These are phyloP conservation scores for Penicillium pulvis DNA, from an alignment of 495 filamentous ascomycete species.

Conservation along the genomic window DNA sequence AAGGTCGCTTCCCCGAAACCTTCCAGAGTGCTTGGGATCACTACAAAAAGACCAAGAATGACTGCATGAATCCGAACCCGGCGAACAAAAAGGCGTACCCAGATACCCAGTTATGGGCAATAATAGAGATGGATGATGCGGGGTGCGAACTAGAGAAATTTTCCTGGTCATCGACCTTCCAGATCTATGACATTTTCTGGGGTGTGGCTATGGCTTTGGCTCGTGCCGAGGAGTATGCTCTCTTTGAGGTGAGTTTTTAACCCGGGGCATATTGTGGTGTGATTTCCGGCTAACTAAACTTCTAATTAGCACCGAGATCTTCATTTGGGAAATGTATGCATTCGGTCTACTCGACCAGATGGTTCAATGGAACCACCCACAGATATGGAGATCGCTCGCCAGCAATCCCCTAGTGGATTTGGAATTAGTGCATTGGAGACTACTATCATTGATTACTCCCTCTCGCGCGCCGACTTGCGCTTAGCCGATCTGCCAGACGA, in stretches of 20 bases:
- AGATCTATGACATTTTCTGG: constrained; percentile 87
- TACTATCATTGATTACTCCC: constrained; percentile 88
- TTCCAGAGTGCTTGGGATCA: constrained; percentile 70
- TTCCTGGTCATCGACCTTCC: constrained; percentile 52
- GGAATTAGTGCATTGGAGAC: constrained; percentile 71
- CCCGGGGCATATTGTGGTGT: too few relatives aligned
- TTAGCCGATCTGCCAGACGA: constrained; percentile 32
- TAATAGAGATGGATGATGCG: constrained; percentile 87
- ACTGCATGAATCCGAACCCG: constrained; percentile 67
- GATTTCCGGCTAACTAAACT: background rate
- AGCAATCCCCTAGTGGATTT: constrained; percentile 52
- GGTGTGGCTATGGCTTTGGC: constrained; percentile 75
- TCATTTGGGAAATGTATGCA: constrained; percentile 86
- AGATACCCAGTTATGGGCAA: constrained; percentile 72
- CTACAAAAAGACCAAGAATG: constrained; percentile 59
- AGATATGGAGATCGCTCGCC: constrained; percentile 30
- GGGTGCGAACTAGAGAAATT: constrained; percentile 73
- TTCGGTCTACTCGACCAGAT: constrained; percentile 49
- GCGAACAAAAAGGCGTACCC: constrained; percentile 58
- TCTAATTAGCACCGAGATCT: constrained; percentile 72
- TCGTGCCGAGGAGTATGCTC: constrained; percentile 68
- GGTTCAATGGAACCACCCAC: constrained; percentile 38
- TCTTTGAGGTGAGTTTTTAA: constrained; percentile 65
- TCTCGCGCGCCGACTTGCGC: constrained; percentile 63
- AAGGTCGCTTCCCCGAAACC: constrained; percentile 63